Evolutionary conservation across 192 early-diverging fungal species (phyloP), one percentile per base, ranked within the genome.

Genomic region (Backusella morwellensis): DNA sequence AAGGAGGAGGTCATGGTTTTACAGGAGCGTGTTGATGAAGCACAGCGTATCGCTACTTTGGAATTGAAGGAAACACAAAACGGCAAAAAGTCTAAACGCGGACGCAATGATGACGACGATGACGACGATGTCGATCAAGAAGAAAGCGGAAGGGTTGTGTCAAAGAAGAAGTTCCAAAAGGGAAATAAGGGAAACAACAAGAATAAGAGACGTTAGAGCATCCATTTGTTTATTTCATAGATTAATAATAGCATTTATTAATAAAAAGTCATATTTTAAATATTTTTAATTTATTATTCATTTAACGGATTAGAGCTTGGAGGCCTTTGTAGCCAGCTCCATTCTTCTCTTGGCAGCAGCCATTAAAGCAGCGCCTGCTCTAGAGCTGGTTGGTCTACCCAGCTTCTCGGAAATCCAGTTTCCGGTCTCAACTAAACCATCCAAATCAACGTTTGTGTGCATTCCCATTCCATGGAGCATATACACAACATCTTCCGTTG

Each of bases 401-500:
- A 99, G 82, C 71, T 93, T 73, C n/a, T 86, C 79, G 0, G 95
- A 96, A 74, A 99, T 99, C 88, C 90, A 97, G 80, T 94, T 80
- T n/a, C 98, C 98, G 75, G 92, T 87, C 26, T 82, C 77, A 32
- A 93, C 89, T 32, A 96, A 87, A 78, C 89, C 86, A 29, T 85
- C 66, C 68, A 99, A 82, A 83, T 97, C 86, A 11, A 96, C 88
- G 6, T 93, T 93, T 0, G 98, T 97, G 29, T 88, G 78, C 76
- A 93, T 94, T 0, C 95, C 95, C 80, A 94, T 84, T 35, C 95
- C 95, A 12, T 96, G 81, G 12, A 99, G 88, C 89, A 96, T 92
- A 77, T 98, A 97, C 2, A 97, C 92, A 2, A 99, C 96, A 78
- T 98, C 96, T 83, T 99, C 98, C 0, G 97, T 97, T 6, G 95